Base-by-base conservation (phyloP, 106 monocot genomes). In the Alisma plantagoaquatica region DNA sequence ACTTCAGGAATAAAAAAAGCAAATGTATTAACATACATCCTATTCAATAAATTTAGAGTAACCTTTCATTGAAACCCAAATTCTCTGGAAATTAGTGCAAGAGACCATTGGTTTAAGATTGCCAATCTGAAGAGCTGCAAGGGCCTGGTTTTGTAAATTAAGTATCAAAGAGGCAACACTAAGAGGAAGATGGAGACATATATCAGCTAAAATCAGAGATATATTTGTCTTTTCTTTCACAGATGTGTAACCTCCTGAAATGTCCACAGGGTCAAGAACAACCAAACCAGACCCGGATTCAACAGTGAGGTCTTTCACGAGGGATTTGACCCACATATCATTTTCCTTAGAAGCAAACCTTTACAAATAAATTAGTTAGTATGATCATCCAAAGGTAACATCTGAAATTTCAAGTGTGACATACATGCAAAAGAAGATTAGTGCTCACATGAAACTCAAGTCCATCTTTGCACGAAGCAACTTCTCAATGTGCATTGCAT, bases 231-330 rank as follows among this genome's bases (percentile, higher is more conserved):
- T 96, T 33, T 96, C 84, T 41, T 79, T 89, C 18, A 81, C 84
- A 57, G 78, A 96, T 41, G 96, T 81, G 64, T 89, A 96, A 43
- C 78, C 81, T 38, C 84, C 88, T 23, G 84, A 84, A 65, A 96
- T 54, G 72, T 96, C 88, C 27, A 89, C 67, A 29, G 96, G 89
- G 49, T 84, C 88, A 54, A 96, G 69, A 75, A 96, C 64, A 48
- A 89, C 71, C 58, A 89, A 81, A 69, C 96, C 96, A 29, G 96
- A 84, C 42, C 96, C 96, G 56, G 96, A 75, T 57, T 96, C 96
- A 67, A 96, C 53, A 2, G 89, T 79, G 11, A 96, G 61, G 69
- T 96, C 96, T 68, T 96, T 96, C 10, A 89, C 62, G 54, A 84
- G 71, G 26, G 76, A 70, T 33, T 78, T 73, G 21, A 81, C 77